Percentiles rank a stretch among this genome's conserved stretches.
phyloP scores from a whole-genome alignment of 116 monocot genomes.

The Papilionanthe hybrid region DNA sequence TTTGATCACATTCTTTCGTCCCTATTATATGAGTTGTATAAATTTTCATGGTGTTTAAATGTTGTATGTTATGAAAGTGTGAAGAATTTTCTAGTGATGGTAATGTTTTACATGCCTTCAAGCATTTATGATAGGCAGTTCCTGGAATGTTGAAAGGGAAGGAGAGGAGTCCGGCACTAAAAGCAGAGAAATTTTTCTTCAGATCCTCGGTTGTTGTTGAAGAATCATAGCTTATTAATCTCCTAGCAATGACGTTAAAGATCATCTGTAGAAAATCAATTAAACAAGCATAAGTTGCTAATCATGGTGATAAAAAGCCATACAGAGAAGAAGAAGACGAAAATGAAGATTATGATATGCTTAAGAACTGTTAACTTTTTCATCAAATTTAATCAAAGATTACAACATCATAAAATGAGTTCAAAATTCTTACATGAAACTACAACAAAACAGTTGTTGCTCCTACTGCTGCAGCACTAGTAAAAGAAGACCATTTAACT shows the following conservation, averaged over 20 bases:
- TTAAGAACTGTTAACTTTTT: too few relatives aligned
- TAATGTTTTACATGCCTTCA: constrained; percentile 15
- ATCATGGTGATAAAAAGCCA: neutral
- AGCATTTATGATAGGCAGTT: constrained; percentile 42
- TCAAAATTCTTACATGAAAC: too few relatives aligned
- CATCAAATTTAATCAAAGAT: too few relatives aligned
- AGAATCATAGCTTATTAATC: constrained; percentile 38
- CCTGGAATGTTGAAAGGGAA: constrained; percentile 45
- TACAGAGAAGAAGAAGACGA: neutral
- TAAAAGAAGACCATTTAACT: too few relatives aligned
- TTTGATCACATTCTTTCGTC: constrained; percentile 52
- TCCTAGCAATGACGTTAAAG: constrained; percentile 54
- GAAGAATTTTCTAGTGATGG: too few relatives aligned
- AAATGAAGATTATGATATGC: too few relatives aligned
- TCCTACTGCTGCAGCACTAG: too few relatives aligned
- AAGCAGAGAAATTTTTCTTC: constrained; percentile 38
- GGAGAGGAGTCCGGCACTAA: constrained; percentile 42
- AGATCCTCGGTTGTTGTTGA: constrained; percentile 14
- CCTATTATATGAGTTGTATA: neutral
- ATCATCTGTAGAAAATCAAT: constrained; percentile 32
- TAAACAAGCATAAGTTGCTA: too few relatives aligned
- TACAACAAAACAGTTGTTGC: too few relatives aligned
- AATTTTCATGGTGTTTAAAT: too few relatives aligned
- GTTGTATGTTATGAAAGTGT: too few relatives aligned
- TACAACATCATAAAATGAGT: too few relatives aligned